A percentile compares a stretch with the other conserved stretches of the same genome.
These are phyloP conservation scores for Daldinia bambusicola DNA, from an alignment of 495 filamentous ascomycete species.

Conservation along the genomic window DNA sequence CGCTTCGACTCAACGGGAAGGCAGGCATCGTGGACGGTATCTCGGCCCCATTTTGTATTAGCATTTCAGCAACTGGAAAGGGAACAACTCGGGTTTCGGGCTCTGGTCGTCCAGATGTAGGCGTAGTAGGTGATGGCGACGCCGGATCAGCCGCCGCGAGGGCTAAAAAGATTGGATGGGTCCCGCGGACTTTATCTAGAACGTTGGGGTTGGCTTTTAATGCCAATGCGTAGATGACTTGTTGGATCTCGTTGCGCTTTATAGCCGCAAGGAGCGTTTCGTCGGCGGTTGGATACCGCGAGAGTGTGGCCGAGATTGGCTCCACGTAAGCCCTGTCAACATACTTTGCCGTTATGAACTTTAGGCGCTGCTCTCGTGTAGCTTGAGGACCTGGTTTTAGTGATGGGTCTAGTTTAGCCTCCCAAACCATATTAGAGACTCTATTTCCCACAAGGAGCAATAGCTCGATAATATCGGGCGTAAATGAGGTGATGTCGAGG, in stretches of 20 bases:
- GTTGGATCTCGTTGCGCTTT: slow-evolving; percentile 92
- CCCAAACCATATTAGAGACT: slow-evolving; percentile 96
- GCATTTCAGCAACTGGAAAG: slow-evolving; percentile 90
- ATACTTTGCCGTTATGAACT: slow-evolving; percentile 96
- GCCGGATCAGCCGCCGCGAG: slow-evolving; percentile 95
- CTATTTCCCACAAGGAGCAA: slow-evolving; percentile 92
- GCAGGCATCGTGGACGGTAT: slow-evolving; percentile 77
- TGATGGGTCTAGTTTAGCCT: slow-evolving; percentile 78
- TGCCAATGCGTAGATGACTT: slow-evolving; percentile 90
- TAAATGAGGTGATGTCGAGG: slow-evolving; percentile 94
- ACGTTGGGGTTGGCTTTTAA: slow-evolving; percentile 88
- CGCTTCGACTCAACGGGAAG: slow-evolving; percentile 79
- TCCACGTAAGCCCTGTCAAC: slow-evolving; percentile 84
- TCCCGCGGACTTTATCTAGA: slow-evolving; percentile 84
- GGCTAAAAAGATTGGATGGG: slow-evolving; percentile 88
- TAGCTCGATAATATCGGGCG: slow-evolving; percentile 94
- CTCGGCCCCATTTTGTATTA: slow-evolving; percentile 93
- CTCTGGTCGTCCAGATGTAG: slow-evolving; percentile 41
- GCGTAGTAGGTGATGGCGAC: slow-evolving; percentile 63
- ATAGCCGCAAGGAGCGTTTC: slow-evolving; percentile 93
- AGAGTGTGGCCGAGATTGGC: slow-evolving; percentile 76
- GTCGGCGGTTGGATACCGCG: slow-evolving; percentile 81
- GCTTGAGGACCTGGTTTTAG: slow-evolving; percentile 78
- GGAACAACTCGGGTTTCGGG: slow-evolving; percentile 55
- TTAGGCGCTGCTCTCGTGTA: slow-evolving; percentile 86